Conservation (phyloP, 2,329 filamentous ascomycete species). For the Neofusicoccum cordaticola region DNA sequence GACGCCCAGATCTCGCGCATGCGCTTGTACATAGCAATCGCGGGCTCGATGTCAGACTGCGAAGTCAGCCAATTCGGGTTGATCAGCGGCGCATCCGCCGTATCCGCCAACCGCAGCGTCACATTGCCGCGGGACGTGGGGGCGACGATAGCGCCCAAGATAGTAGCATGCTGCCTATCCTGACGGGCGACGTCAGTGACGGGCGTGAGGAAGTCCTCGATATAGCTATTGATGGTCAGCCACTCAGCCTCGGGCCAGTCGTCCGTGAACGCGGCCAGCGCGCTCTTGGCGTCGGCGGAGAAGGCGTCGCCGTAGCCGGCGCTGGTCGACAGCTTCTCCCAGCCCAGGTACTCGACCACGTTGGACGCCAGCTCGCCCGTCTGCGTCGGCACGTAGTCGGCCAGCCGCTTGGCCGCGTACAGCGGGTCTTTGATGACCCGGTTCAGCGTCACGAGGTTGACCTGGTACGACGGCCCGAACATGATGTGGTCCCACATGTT, state of each 20-base stretch:
- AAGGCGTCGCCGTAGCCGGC: slow-evolving; percentile 16
- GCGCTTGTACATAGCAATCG: slow-evolving; percentile 32
- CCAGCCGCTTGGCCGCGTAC: slow-evolving; percentile 21
- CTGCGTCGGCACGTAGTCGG: slow-evolving; percentile 20
- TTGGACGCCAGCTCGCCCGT: slow-evolving; percentile 24
- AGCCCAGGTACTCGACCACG: slow-evolving; percentile 25
- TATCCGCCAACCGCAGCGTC: slow-evolving; percentile 30
- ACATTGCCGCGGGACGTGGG: slow-evolving; percentile 37
- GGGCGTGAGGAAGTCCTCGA: slow-evolving; percentile 22
- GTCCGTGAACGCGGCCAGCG: slow-evolving; percentile 21
- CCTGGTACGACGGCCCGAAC: slow-evolving; percentile 25
- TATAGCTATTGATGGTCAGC: slow-evolving; percentile 23
- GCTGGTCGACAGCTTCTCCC: slow-evolving; percentile 24
- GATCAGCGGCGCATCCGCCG: slow-evolving; percentile 28
- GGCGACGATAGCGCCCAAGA: slow-evolving; percentile 30
- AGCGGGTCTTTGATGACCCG: slow-evolving; percentile 21
- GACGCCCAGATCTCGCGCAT: slow-evolving; percentile 27
- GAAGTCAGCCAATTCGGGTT: slow-evolving; percentile 37
- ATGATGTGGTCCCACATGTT: slow-evolving; percentile 31
- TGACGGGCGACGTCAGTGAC: slow-evolving; percentile 25
- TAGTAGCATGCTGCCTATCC: slow-evolving; percentile 32
- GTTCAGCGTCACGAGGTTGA: slow-evolving; percentile 22
- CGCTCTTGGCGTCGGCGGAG: slow-evolving; percentile 8
- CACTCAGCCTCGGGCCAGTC: slow-evolving; percentile 32
- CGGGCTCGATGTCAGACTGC: slow-evolving; percentile 30